phyloP scores from a whole-genome alignment of 805 yeast species.

The Myxozyma vanderwaltii region DNA sequence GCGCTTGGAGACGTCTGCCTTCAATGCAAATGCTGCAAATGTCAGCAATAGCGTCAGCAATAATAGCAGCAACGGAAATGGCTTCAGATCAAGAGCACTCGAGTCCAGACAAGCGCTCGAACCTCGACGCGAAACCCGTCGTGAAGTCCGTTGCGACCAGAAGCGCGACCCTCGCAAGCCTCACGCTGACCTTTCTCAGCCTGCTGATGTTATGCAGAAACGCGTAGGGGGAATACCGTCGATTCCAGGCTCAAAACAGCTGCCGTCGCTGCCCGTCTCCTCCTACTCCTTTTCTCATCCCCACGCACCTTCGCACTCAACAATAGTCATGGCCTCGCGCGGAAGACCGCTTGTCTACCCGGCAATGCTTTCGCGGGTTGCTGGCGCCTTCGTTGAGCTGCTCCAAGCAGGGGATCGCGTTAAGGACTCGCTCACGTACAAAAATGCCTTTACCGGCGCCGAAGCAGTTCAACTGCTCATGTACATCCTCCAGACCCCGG shows the following conservation, averaged over 20 bases:
- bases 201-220: no score
- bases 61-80: not conserved
- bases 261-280: conserved; percentile 30
- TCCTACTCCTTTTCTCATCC: conserved; percentile 33
- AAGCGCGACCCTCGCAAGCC: not conserved
- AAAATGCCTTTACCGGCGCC: conserved; percentile 90
- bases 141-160: conserved; percentile 1
- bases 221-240: not conserved
- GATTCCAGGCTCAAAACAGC: not conserved
- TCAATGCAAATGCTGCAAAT: not conserved
- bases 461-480: conserved; percentile 93
- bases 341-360: conserved; percentile 80
- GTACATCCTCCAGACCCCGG: conserved; percentile 82
- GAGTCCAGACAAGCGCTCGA: no score
- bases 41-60: not conserved
- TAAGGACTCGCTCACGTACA: conserved; percentile 87
- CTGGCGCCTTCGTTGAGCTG: conserved; percentile 69
- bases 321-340: conserved; percentile 53
- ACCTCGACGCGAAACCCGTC: no score
- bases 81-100: not conserved
- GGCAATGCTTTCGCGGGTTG: conserved; percentile 83
- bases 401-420: conserved; percentile 73
- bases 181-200: no score
- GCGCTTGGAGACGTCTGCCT: not conserved
- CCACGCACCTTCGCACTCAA: conserved; percentile 31